Percentiles rank a stretch among this genome's conserved stretches.
phyloP scores from a whole-genome alignment of 2,329 filamentous ascomycete genomes.

The Cryphonectria carpinicola region DNA sequence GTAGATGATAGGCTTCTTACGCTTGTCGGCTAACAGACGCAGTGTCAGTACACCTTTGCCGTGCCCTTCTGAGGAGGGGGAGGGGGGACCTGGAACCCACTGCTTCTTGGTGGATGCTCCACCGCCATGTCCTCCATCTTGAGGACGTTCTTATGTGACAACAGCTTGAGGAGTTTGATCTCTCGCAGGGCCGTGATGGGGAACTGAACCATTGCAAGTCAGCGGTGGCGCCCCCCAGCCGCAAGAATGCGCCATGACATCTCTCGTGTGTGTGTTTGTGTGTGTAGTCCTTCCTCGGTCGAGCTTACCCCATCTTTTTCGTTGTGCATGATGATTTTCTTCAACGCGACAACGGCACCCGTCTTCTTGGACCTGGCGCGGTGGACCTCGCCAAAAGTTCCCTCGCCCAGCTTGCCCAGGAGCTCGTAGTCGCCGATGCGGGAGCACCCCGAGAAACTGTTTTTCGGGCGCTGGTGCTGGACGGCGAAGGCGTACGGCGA shows the following conservation, averaged over 20 bases:
- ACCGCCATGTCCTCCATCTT: slow-evolving; percentile 95
- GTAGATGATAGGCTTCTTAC: slow-evolving; percentile 87
- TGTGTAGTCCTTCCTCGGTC: slow-evolving; percentile 6
- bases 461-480: slow-evolving; percentile 57
- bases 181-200: slow-evolving; percentile 98
- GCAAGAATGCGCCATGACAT: background rate
- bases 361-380: slow-evolving; percentile 80
- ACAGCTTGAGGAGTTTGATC: slow-evolving; percentile 93
- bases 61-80: slow-evolving; percentile 13
- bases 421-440: slow-evolving; percentile 80
- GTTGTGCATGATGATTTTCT: slow-evolving; percentile 99
- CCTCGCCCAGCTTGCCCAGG: slow-evolving; percentile 84
- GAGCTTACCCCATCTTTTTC: slow-evolving; percentile 89
- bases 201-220: slow-evolving; percentile 57
- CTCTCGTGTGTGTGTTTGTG: slow-evolving; percentile 1
- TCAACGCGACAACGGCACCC: slow-evolving; percentile 80
- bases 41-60: slow-evolving; percentile 30
- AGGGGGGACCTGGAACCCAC: slow-evolving; percentile 43
- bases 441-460: slow-evolving; percentile 82
- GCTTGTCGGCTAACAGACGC: slow-evolving; percentile 64
- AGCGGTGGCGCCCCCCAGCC: slow-evolving; percentile 13
- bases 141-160: slow-evolving; percentile 89
- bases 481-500: slow-evolving; percentile 62
- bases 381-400: slow-evolving; percentile 96
- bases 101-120: slow-evolving; percentile 69